Base-by-base conservation (phyloP, 2,329 filamentous ascomycete species). In the Talaromyces verruculosus region DNA sequence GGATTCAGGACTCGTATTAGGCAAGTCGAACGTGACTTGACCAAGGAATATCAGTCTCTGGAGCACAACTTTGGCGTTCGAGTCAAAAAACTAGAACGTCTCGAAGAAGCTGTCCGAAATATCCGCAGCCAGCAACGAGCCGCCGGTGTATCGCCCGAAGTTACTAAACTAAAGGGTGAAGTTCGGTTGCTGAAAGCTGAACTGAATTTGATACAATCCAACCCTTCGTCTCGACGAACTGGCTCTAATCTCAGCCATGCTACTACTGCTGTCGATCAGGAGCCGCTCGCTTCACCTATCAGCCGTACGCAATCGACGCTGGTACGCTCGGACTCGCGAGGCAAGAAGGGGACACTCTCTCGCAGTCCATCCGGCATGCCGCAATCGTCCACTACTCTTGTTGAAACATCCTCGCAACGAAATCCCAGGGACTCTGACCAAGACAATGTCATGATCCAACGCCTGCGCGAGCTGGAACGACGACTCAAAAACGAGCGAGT, bases 401-500 rank as follows among this genome's bases (percentile, higher is more conserved):
- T 17, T 70, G 65, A 66, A 71, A 30, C 70, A 47, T 71, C 69
- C 35, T 64, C 71, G 28, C 74, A 72, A 62, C 68, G 71, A 53
- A 69, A 70, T 25, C 67, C 69, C 4, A 65, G 65, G 22, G 75
- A 79, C n/a, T 69, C 69, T 10, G 72, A 82, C 45, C 90, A 94
- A 71, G 89, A 91, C 43, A 74, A 76, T 69, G 87, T 90, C 70
- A 97, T 92, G 92, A 88, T 96, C 69, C 87, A 96, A 69, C 83
- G 95, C 6, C 83, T 98, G 39, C 88, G 92, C 65, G 93, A 98
- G 75, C 82, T 98, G 71, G 95, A 99, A 82, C 86, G 89, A 70
- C 88, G 96, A 71, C 83, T 99, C 19, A 96, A 97, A 77, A 89
- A 91, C 55, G 95, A 99, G 80, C 83, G 95, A 15, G 95, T 98